A percentile compares a stretch with the other conserved stretches of the same genome.
These are phyloP conservation scores for Globisporangium rhizosaccharum DNA, from an alignment of 352 stramenopile genomes.

Conservation along the genomic window DNA sequence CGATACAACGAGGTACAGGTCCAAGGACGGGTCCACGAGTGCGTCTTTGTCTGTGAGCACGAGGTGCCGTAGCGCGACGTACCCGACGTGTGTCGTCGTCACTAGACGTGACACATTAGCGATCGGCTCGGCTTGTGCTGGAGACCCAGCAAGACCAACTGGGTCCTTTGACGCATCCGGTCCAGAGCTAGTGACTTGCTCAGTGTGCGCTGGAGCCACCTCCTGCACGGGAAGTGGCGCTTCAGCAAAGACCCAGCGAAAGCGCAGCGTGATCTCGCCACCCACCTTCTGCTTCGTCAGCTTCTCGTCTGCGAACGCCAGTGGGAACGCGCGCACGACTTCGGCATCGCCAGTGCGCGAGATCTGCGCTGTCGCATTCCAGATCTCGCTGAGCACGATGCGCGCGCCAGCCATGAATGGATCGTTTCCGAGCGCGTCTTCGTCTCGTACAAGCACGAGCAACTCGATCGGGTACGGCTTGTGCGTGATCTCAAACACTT, in stretches of 20 bases:
- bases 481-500: conserved; percentile 31
- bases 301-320: conserved; percentile 33
- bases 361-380: conserved; percentile 10
- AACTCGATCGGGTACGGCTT: conserved; percentile 29
- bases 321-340: conserved; percentile 22
- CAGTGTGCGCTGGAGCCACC: background rate
- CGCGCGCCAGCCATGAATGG: conserved; percentile 38
- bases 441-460: conserved; percentile 32
- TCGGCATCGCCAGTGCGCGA: conserved; percentile 14
- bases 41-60: conserved; percentile 16
- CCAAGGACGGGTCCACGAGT: conserved; percentile 24
- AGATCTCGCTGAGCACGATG: conserved; percentile 25
- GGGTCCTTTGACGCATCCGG: background rate
- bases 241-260: conserved; percentile 35
- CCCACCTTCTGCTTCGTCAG: conserved; percentile 34
- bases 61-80: conserved; percentile 22
- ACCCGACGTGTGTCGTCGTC: conserved; percentile 12
- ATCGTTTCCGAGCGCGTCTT: conserved; percentile 31
- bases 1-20: conserved; percentile 29
- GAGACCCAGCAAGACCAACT: background rate
- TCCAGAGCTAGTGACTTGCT: background rate
- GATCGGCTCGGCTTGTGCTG: background rate
- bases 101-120: background rate
- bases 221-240: conserved; percentile 14
- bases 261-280: conserved; percentile 30